These are phyloP conservation scores for Lepiota brunneoincarnata DNA, from an alignment of 768 basidiomycete species.

Conservation along the genomic window DNA sequence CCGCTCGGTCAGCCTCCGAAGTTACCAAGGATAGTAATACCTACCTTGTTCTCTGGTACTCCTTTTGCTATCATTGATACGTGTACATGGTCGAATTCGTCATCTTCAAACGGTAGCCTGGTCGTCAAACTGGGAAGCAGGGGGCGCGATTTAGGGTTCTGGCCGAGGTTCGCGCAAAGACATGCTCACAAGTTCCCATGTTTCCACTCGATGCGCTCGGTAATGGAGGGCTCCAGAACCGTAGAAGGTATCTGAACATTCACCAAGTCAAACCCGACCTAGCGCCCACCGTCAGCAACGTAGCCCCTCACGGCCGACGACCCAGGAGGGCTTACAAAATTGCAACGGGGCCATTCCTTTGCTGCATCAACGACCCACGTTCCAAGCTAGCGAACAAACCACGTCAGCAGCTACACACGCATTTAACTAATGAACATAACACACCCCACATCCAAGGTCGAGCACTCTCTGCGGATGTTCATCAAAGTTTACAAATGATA, in stretches of 20 bases:
- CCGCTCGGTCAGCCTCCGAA: conserved; percentile 6
- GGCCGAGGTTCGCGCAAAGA: not conserved
- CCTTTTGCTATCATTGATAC: conserved; percentile 62
- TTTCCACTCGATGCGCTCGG: conserved; percentile 63
- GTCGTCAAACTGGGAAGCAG: conserved; percentile 56
- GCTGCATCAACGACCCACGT: conserved; percentile 74
- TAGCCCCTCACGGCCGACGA: not conserved
- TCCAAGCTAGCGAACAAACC: conserved; percentile 45
- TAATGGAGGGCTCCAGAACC: conserved; percentile 47
- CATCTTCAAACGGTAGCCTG: conserved; percentile 77
- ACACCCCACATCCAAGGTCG: conserved; percentile 76
- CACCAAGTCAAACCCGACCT: conserved; percentile 82
- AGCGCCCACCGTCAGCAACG: not conserved
- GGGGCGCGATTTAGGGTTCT: conserved; percentile 1
- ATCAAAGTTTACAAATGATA: conserved; percentile 57
- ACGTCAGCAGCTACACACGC: conserved; percentile 3
- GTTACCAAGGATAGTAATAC: conserved; percentile 10
- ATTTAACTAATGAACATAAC: not conserved
- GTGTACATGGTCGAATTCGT: conserved; percentile 82
- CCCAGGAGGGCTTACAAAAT: conserved; percentile 46
- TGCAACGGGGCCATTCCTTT: conserved; percentile 63
- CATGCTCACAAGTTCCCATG: conserved; percentile 71
- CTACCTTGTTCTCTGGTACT: conserved; percentile 76
- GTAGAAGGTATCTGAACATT: conserved; percentile 65
- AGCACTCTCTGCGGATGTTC: conserved; percentile 52